Evolutionary conservation across 192 early-diverging fungal genomes (phyloP), one percentile per base, ranked within the genome.

Genomic region (Haplosporangium gracile): DNA sequence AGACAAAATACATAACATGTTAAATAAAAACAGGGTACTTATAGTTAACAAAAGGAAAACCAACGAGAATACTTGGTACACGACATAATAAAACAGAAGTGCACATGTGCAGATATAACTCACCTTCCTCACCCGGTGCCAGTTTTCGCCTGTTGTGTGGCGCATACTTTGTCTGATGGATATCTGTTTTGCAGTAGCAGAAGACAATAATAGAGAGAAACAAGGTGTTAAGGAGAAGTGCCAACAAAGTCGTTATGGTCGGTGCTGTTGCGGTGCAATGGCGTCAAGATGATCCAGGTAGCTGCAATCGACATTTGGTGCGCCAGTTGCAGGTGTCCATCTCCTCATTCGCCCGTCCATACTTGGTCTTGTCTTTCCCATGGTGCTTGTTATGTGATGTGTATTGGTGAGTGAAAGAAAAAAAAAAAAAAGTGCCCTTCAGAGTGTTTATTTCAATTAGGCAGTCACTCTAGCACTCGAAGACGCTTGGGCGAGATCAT

Each of bases 301-400:
- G 26, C 16, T 36, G 29, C 24, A 26, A 29, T 51, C 18, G 16
- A 51, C 49, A 55, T 40, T 36, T 29, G 3, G 8, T 22, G 68
- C 13, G 38, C 39, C 0, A 1, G 5, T 51, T 40, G 1, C 26
- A 26, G 2, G 24, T 24, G 29, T 53, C 49, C 11, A 2, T 18
- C 18, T 53, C 49, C 38, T 53, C 71, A 42, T 65, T 26, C n/a
- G 1, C 4, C 47, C 8, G 16, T 39, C 47, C 65, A 43, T 83
- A 83, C 81, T 83, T 83, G 81, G 81, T 78, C 81, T 39, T 74
- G 81, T 42, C 74, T 83, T 83, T 77, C 76, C 81, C 81, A 83
- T 83, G 75, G 49, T 69, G 65, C 63, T 24, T 47, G 10, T 65
- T 29, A 45, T 39, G 39, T 15, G n/a, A 57, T 77, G 76, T 49